Evolutionary conservation across 768 basidiomycete genomes (phyloP), one percentile per base, ranked within the genome.

Genomic region (Xerocomellus dryophilus): DNA sequence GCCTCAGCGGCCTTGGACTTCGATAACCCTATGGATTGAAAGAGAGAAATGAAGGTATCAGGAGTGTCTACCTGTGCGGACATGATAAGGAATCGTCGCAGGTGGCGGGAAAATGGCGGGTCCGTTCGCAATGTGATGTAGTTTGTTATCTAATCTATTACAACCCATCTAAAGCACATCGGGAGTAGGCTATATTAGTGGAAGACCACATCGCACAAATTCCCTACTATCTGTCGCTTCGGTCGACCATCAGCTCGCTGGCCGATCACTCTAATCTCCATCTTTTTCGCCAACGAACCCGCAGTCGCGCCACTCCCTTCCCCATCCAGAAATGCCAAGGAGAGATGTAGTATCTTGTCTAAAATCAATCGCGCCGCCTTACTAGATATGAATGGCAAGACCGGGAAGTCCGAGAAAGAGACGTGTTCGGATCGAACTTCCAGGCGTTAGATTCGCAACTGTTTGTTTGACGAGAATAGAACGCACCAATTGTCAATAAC

Each of bases 1-100:
- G 90, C 88, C 63, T 97, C 93, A 10, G 80, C 78, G 1, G 94
- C 90, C 68, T 93, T 91, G 48, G 86, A 73, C 54, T 83, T 78
- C 39, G 85, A 76, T 41, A 97, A 75, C 23, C 90, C 91, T 52
- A 93, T 85, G 35, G 84, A 80, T 67, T 84, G 81, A 76, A 95
- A 93, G 35, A 88, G 75, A 18, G 70, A 25, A 40, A 51, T 46
- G 32, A 36, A 55, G n/a, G 42, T 20, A 20, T 63, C 62, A 11
- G 50, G 20, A 23, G 52, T 18, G 18, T 53, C 59, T 44, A 31
- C 56, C 47, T 61, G 57, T n/a, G 48, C 43, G 17, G 56, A 8
- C 66, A 66, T 67, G 40, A 35, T 27, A 4, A 43, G 11, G 34
- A 35, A 47, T 57, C 36, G 54, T 17, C 7, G 43, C 21, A 34